Base-by-base conservation (phyloP, 768 basidiomycete species). In the Mycena capillaripes region DNA sequence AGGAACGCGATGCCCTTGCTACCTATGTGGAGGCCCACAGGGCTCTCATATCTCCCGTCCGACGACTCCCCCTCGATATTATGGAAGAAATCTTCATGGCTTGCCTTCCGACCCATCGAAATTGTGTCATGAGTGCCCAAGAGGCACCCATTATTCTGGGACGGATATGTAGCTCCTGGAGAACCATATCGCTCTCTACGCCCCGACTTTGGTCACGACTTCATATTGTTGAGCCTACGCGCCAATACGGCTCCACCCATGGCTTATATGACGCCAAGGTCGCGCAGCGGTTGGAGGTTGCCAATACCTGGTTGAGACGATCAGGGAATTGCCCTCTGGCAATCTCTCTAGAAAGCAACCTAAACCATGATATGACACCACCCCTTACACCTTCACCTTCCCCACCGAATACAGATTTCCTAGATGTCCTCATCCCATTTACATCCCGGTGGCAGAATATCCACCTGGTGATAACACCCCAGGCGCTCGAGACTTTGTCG, bases 151-250 rank as follows among this genome's bases (percentile, higher is more conserved):
- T 82, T 23, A 38, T 81, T 16, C 76, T 82, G 4, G 81, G 79
- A 4, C 78, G 81, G 0, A 78, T 82, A 21, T 82, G 81, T 44
- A 77, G 77, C 52, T 32, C 72, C 0, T 82, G 81, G 82, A 76
- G 82, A 16, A 62, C 65, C 7, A 60, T 80, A 12, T 74, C 75
- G 2, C 72, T 72, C 5, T 63, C 76, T 8, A 78, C 81, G 0
- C 81, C 81, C 21, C 70, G 65, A 10, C 70, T 82, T 4, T 82
- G 81, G 81, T 72, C 71, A 11, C 40, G 44, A 4, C 53, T 76
- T 8, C 73, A 76, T 40, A 63, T 76, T 32, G 57, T 46, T 2
- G 66, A 72, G 52, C 65, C 65, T n/a, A 38, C 42, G 0, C 27
- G n/a, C 16, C 62, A 32, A 29, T 23, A 42, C 64, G n/a, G 2